A percentile compares a stretch with the other conserved stretches of the same genome.
phyloP scores from a whole-genome alignment of 2,329 filamentous ascomycete genomes.

The Colletotrichum liaoningense region DNA sequence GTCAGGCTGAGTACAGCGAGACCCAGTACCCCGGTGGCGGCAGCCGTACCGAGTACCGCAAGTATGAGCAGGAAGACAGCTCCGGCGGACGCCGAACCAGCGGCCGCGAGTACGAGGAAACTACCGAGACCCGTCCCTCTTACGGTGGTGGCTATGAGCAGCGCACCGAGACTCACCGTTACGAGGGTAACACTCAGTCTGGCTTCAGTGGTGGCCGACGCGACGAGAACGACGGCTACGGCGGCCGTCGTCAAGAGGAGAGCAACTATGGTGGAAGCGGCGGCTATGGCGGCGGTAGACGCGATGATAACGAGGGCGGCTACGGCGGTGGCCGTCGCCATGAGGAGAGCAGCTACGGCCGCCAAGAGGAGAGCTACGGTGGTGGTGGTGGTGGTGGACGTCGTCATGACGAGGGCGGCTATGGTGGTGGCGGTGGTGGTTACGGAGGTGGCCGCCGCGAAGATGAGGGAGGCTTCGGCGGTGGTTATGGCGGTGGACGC shows the following conservation, averaged over 20 bases:
- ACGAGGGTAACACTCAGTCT: conserved; percentile 47
- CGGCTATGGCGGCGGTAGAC: conserved; percentile 35
- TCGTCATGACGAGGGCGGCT: conserved; percentile 30
- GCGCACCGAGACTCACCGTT: conserved; percentile 65
- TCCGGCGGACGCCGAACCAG: conserved; percentile 49
- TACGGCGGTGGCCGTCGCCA: conserved; percentile 36
- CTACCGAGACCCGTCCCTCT: conserved; percentile 62
- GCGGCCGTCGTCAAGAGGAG: conserved; percentile 41
- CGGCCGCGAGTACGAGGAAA: conserved; percentile 70
- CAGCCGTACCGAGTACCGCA: conserved; percentile 68
- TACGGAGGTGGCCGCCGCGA: conserved; percentile 38
- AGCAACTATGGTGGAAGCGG: conserved; percentile 37
- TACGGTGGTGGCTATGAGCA: conserved; percentile 69
- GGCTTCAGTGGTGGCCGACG: conserved; percentile 38
- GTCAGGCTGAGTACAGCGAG: conserved; percentile 69
- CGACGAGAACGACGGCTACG: conserved; percentile 40
- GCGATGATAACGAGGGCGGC: conserved; percentile 38
- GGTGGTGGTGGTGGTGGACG: conserved; percentile 15
- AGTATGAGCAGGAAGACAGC: conserved; percentile 68
- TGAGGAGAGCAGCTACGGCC: conserved; percentile 19
- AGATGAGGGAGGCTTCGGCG: conserved; percentile 39
- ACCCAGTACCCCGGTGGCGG: conserved; percentile 70
- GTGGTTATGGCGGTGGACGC: conserved; percentile 38
- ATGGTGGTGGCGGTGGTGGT: conserved; percentile 23
- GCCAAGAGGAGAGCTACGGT: conserved; percentile 36